Percentiles rank a stretch among this genome's conserved stretches.
Conservation (phyloP, 176 grass and related monocot species). For the Hsuehochloa calcarea region DNA sequence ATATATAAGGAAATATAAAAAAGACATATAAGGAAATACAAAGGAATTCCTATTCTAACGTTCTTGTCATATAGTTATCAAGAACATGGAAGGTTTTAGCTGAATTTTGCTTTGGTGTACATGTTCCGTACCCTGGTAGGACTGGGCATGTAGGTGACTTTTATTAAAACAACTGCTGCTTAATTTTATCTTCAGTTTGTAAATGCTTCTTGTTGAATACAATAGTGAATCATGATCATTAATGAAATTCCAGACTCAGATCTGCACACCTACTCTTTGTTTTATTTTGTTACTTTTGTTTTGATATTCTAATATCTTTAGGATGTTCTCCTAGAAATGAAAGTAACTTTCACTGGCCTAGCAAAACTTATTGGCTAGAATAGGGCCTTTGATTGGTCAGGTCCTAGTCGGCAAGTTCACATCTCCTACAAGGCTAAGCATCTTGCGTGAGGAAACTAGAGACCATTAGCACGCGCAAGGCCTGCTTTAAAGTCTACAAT, state of each 20-base stretch:
- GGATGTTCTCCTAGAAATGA: background rate
- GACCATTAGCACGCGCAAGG: slow-evolving; percentile 23
- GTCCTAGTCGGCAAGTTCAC: slow-evolving; percentile 42
- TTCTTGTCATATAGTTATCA: background rate
- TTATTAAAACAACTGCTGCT: background rate
- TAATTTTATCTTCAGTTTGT: background rate
- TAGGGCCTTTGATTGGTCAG: slow-evolving; percentile 13
- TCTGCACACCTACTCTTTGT: slow-evolving; percentile 1
- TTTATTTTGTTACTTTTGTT: background rate
- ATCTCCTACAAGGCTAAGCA: slow-evolving; percentile 41
- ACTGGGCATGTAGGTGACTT: background rate
- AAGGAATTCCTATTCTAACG: too few relatives aligned
- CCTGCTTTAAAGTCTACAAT: background rate
- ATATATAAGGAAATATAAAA: too few relatives aligned
- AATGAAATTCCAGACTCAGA: background rate
- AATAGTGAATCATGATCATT: background rate
- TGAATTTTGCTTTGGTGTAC: background rate
- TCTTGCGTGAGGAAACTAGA: slow-evolving; percentile 45
- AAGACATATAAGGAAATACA: too few relatives aligned
- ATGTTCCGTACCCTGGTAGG: background rate
- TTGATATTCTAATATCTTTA: background rate
- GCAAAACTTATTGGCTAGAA: background rate
- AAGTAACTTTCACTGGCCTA: slow-evolving; percentile 10
- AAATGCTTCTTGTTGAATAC: background rate
- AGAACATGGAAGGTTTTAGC: background rate